A percentile compares a stretch with the other conserved stretches of the same genome.
These are phyloP conservation scores for Pisolithus thermaeus DNA, from an alignment of 1,284 basidiomycete species.

Conservation along the genomic window DNA sequence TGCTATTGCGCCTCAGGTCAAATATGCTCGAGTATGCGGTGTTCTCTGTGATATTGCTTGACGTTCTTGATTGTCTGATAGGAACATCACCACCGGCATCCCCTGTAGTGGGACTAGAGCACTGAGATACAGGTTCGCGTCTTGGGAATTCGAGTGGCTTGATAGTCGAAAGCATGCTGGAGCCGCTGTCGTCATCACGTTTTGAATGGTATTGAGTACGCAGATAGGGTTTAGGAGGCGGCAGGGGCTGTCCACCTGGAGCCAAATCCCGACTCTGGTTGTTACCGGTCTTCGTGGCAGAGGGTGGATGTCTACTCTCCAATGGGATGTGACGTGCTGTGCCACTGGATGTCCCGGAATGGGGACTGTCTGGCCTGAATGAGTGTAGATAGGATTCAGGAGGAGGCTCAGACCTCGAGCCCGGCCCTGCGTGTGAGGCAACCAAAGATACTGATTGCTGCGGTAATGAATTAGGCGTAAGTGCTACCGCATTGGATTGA, in stretches of 20 bases:
- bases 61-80: conserved; percentile 42
- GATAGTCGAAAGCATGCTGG: conserved; percentile 23
- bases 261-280: conserved; percentile 30
- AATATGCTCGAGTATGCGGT: conserved; percentile 63
- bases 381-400: conserved; percentile 40
- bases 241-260: conserved; percentile 28
- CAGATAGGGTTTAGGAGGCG: conserved; percentile 52
- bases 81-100: conserved; percentile 38
- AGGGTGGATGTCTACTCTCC: conserved; percentile 12
- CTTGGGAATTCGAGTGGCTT: conserved; percentile 26
- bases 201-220: conserved; percentile 33
- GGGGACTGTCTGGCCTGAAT: conserved; percentile 49
- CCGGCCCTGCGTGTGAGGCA: conserved; percentile 26
- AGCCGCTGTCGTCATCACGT: conserved; percentile 22
- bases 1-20: conserved; percentile 42
- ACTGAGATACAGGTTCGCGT: conserved; percentile 15
- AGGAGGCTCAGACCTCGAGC: conserved; percentile 49
- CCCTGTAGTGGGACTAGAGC: conserved; percentile 17
- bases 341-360: conserved; percentile 28
- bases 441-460: conserved; percentile 25
- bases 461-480: conserved; percentile 53
- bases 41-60: conserved; percentile 48
- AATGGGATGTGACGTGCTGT: conserved; percentile 22
- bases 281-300: conserved; percentile 18
- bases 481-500: conserved; percentile 42